A percentile compares a stretch with the other conserved stretches of the same genome.
phyloP scores from a whole-genome alignment of 2,329 filamentous ascomycete species.

The Aureobasidium pullulans region DNA sequence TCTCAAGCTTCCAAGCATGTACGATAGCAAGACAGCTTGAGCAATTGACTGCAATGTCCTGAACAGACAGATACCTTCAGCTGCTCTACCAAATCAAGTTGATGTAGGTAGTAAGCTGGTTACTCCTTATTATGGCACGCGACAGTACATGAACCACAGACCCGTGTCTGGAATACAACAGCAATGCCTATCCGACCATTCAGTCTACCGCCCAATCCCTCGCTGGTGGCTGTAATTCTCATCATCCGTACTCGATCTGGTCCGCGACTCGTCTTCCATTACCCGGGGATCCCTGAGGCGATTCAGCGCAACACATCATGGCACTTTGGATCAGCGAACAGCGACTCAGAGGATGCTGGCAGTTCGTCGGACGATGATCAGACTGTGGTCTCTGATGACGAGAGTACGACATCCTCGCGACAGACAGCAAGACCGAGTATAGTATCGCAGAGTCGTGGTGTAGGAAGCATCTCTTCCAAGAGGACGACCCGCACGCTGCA shows the following conservation, averaged over 20 bases:
- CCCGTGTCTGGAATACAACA: not conserved
- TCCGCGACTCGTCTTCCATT: conserved; percentile 78
- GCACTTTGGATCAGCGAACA: conserved; percentile 11
- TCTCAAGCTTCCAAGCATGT: not conserved
- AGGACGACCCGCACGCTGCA: conserved; percentile 15
- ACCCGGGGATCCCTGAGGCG: conserved; percentile 46
- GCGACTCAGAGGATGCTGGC: conserved; percentile 11
- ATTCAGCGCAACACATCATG: conserved; percentile 6
- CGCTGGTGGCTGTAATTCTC: conserved; percentile 62
- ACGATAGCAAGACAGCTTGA: not conserved
- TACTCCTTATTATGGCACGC: not conserved
- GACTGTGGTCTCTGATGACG: not conserved
- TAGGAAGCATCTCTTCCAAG: not conserved
- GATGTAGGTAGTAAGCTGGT: not conserved
- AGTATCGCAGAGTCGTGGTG: conserved; percentile 7
- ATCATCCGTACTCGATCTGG: conserved; percentile 71
- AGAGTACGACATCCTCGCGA: not conserved
- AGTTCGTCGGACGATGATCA: conserved; percentile 7
- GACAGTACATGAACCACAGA: not conserved
- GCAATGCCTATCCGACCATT: conserved; percentile 15
- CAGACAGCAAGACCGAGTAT: conserved; percentile 6
- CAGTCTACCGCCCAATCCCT: conserved; percentile 44
- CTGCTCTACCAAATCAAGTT: not conserved
- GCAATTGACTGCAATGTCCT: not conserved
- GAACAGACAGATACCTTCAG: not conserved